Base-by-base conservation (phyloP, 169 alveolate genomes). In the Plasmodium vinckei region DNA sequence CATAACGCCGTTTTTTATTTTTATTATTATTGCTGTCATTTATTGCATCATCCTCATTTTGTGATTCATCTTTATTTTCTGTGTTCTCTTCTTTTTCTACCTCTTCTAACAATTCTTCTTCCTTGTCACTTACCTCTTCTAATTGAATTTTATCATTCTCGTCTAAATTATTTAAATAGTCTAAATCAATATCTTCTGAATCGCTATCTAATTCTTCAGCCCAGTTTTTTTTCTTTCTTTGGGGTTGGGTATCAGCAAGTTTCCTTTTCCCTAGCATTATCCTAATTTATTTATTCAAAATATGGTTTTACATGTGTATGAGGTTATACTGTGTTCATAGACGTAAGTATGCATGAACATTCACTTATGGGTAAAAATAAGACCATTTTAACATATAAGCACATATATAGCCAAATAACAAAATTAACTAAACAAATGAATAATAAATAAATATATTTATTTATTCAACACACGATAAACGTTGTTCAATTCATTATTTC, bases 201-300 rank as follows among this genome's bases (percentile, higher is more conserved):
- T 82, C 90, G 42, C 68, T 72, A 82, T 82, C 67, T 53, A 82
- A 67, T 82, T 82, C 90, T 49, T 82, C 90, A 17, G 51, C 60
- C 90, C 90, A 82, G 65, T 82, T 82, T 82, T 67, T 82, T 82
- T 53, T 82, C 63, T 82, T 82, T 82, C 67, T 82, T 46, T 63
- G 57, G 54, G 54, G 51, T 53, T 82, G 84, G 44, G 72, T 42
- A 21, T 67, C 84, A 54, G 0, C 63, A 39, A 54, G n/a, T 56
- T 65, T 82, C 82, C 90, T 67, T 54, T 67, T 82, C 46, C 90
- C 90, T 67, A 82, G 33, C 90, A 82, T 82, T 67, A 33, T 33
- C 67, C 64, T 79, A 54, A 23, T 67, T 44, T 67, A 46, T 67
- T 82, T 25, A 53, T 39, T 54, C 49, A 44, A 82, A 82, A 67